Base-by-base conservation (phyloP, 2,329 filamentous ascomycete species). In the Ciborinia camelliae region DNA sequence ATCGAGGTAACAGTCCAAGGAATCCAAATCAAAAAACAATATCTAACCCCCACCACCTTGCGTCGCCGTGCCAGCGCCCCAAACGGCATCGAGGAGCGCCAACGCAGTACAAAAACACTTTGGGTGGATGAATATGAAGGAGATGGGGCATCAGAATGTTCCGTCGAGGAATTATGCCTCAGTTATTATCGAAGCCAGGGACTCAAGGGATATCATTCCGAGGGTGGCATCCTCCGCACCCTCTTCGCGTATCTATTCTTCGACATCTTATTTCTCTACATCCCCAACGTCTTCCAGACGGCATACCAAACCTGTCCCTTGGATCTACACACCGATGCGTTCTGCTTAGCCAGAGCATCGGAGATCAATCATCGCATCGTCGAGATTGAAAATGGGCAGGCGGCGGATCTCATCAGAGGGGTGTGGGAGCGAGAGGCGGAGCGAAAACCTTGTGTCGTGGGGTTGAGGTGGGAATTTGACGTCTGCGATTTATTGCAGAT, bases 281-380 rank as follows among this genome's bases (percentile, higher is more conserved):
- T 98, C 6, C 94, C 95, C 32, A 97, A 98, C 71, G 94, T 99
- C 63, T 99, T 99, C 76, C 94, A 98, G 75, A 99, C 95, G 7
- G 86, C 90, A 0, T 99, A 91, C 75, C 95, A 99, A 77, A 96
- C 92, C 0, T 97, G 92, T 73, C 95, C 95, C 0, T 80, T 99
- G 4, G 95, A 99, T 75, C 80, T 99, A 7, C 90, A 96, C 74
- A 97, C 93, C 0, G 95, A 99, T 75, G 88, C 90, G 3, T 99
- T 99, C 79, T 98, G 91, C 74, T 85, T 91, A 0, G 86, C 88
- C 0, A 85, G 95, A n/a, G 86, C 90, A 43, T 92, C 89, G 4
- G 93, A 97, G 78, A 95, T 98, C 75, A 96, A 97, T 74, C 86
- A 88, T 68, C 87, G 93, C 0, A 82, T 98, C 2, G 92, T 91